These are phyloP conservation scores for Paramecium primaurelia DNA, from an alignment of 73 alveolate species.

Conservation along the genomic window DNA sequence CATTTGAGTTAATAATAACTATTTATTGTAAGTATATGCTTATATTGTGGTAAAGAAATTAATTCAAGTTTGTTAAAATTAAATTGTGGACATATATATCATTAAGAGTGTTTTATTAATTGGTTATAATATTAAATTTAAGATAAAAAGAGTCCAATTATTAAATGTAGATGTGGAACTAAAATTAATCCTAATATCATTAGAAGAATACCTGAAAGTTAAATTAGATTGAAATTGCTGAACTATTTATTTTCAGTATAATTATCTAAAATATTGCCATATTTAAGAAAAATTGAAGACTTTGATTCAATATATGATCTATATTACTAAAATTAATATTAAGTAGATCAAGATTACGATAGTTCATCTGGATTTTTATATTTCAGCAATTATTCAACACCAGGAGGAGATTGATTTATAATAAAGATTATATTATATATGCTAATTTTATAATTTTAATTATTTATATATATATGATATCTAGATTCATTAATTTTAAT, in stretches of 20 bases:
- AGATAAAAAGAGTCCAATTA: background rate
- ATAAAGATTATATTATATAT: no score
- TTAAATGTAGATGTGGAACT: background rate
- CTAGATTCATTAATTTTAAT: background rate
- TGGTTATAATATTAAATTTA: background rate
- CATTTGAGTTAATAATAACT: background rate
- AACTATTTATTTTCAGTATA: background rate
- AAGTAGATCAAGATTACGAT: background rate
- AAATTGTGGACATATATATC: background rate
- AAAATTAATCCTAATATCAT: background rate
- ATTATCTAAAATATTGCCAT: background rate
- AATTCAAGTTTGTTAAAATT: background rate
- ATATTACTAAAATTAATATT: background rate
- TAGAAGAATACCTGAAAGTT: background rate
- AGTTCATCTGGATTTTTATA: background rate
- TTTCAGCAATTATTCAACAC: background rate
- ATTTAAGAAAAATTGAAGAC: background rate
- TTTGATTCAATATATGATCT: background rate
- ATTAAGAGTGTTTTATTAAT: background rate
- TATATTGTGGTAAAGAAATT: background rate
- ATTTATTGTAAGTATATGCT: background rate
- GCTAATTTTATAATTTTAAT: no score
- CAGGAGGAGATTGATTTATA: conserved; percentile 10
- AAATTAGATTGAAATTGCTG: background rate
- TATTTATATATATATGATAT: no score